Conservation (phyloP, 805 yeast species). For the Sugiyamaella lignohabitans region DNA sequence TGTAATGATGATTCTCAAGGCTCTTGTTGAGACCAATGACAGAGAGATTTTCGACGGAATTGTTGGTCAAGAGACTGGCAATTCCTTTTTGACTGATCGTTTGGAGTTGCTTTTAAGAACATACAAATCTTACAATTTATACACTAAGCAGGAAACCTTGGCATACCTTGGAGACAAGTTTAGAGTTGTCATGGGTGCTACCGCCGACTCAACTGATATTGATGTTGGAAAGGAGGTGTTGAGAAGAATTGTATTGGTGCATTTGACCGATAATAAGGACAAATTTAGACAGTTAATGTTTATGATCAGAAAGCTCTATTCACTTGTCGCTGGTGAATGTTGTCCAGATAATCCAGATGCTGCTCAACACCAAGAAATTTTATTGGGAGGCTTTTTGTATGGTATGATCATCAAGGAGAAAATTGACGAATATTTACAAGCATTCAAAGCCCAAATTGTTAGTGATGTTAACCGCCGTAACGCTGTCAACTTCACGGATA, state of each 20-base stretch:
- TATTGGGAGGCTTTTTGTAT: conserved; percentile 90
- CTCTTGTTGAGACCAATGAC: conserved; percentile 83
- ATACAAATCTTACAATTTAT: conserved; percentile 71
- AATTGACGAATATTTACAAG: conserved; percentile 82
- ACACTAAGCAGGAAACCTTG: conserved; percentile 80
- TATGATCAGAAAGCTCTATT: conserved; percentile 91
- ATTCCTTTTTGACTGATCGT: conserved; percentile 97
- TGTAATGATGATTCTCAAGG: conserved; percentile 85
- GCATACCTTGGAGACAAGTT: conserved; percentile 94
- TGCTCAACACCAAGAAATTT: conserved; percentile 95
- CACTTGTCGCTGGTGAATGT: conserved; percentile 95
- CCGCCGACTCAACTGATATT: conserved; percentile 79
- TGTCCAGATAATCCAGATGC: conserved; percentile 98
- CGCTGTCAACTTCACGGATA: conserved; percentile 76
- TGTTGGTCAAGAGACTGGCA: conserved; percentile 77
- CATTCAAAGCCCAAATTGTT: conserved; percentile 64
- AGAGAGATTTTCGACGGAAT: conserved; percentile 95
- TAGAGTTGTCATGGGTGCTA: conserved; percentile 84
- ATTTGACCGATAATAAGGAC: conserved; percentile 55
- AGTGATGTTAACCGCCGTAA: conserved; percentile 72
- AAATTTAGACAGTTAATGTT: conserved; percentile 83
- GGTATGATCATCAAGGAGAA: conserved; percentile 97
- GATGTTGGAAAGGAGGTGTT: conserved; percentile 87
- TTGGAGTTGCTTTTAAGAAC: conserved; percentile 85
- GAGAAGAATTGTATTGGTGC: conserved; percentile 81